phyloP scores from a whole-genome alignment of 495 filamentous ascomycete species.

The Cladorrhinum samala region DNA sequence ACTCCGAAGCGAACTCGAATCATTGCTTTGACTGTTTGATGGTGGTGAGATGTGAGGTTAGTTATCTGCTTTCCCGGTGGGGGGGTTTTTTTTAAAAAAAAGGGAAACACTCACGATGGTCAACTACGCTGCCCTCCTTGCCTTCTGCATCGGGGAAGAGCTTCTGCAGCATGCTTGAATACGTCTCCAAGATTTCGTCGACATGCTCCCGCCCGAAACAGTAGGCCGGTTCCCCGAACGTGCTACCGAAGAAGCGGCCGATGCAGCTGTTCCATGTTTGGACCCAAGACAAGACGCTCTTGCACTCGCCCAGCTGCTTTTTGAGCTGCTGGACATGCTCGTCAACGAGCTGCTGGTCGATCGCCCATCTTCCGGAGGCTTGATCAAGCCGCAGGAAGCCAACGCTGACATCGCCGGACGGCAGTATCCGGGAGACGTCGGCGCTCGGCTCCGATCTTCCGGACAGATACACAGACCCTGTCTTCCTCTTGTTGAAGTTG shows the following conservation, averaged over 20 bases:
- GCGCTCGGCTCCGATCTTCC: slow-evolving; percentile 16
- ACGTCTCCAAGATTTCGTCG: slow-evolving; percentile 54
- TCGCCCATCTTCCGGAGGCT: slow-evolving; percentile 49
- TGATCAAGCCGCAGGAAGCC: slow-evolving; percentile 57
- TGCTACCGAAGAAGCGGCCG: slow-evolving; percentile 58
- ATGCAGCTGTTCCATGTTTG: slow-evolving; percentile 63
- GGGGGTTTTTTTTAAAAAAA: not conserved
- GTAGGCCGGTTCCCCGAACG: slow-evolving; percentile 58
- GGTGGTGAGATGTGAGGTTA: too few relatives aligned
- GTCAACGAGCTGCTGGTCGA: slow-evolving; percentile 57
- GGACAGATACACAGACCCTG: slow-evolving; percentile 48
- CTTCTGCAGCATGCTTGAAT: slow-evolving; percentile 49
- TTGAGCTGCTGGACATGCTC: slow-evolving; percentile 56
- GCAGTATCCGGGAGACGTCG: slow-evolving; percentile 31
- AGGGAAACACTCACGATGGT: slow-evolving; percentile 25
- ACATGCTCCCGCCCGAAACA: slow-evolving; percentile 61
- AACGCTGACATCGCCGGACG: slow-evolving; percentile 54
- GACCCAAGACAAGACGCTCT: slow-evolving; percentile 58
- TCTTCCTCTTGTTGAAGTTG: slow-evolving; percentile 56
- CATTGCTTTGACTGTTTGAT: slow-evolving; percentile 44
- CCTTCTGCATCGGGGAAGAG: slow-evolving; percentile 31
- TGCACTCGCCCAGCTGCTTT: slow-evolving; percentile 46
- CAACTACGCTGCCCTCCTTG: slow-evolving; percentile 19
- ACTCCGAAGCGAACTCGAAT: slow-evolving; percentile 51
- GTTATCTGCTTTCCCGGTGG: not conserved